phyloP scores from a whole-genome alignment of 2,329 filamentous ascomycete genomes.

The Aspergillus sp. region DNA sequence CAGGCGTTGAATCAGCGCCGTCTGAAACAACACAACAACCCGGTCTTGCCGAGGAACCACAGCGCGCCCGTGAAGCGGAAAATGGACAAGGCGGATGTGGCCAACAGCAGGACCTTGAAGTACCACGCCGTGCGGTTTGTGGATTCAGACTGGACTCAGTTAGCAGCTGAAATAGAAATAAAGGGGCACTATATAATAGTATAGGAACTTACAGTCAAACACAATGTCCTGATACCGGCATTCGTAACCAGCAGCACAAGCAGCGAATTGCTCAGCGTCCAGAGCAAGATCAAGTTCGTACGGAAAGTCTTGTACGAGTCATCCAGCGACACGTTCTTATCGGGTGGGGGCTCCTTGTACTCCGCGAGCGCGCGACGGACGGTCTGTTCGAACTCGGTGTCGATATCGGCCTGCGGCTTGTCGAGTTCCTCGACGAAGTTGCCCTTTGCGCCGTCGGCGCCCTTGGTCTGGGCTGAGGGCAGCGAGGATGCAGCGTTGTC shows the following conservation, averaged over 20 bases:
- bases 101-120: conserved; percentile 89
- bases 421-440: conserved; percentile 92
- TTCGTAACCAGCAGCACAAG: conserved; percentile 86
- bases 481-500: conserved; percentile 85
- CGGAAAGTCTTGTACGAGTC: conserved; percentile 99
- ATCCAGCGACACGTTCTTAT: conserved; percentile 83
- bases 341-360: conserved; percentile 72
- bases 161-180: not conserved
- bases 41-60: not conserved
- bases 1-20: conserved; percentile 55
- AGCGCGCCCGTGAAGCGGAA: conserved; percentile 87
- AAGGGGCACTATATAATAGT: not conserved
- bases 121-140: conserved; percentile 78
- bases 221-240: conserved; percentile 78
- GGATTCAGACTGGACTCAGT: conserved; percentile 56
- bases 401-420: conserved; percentile 95
- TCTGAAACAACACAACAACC: conserved; percentile 82
- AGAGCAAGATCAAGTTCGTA: conserved; percentile 88
- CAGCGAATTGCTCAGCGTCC: conserved; percentile 92
- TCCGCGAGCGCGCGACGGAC: conserved; percentile 90
- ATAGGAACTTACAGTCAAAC: conserved; percentile 63
- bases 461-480: conserved; percentile 77
- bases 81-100: conserved; percentile 78
- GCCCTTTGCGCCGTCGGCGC: conserved; percentile 85
- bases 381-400: conserved; percentile 92